Evolutionary conservation across 1,284 basidiomycete genomes (phyloP).

Genomic region (Apiotrichum porosum): DNA sequence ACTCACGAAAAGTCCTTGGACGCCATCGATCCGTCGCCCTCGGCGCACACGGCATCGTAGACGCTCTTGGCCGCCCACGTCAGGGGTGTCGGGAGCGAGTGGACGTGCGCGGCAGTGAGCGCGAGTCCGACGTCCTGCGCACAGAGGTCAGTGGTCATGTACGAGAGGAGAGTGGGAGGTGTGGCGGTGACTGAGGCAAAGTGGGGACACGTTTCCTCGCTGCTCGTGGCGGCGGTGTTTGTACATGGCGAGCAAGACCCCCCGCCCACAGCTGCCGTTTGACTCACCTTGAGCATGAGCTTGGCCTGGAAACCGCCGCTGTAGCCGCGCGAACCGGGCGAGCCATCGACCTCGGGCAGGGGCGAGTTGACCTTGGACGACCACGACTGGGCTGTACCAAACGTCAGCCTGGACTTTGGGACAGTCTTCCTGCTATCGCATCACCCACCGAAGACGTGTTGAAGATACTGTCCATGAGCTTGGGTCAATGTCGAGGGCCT

Average conservation of each 20-base stretch:
- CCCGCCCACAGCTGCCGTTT: no score
- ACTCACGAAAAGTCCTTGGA: constrained; percentile 41
- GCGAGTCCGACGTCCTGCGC: constrained; percentile 41
- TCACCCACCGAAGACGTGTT: constrained; percentile 42
- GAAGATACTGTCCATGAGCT: constrained; percentile 37
- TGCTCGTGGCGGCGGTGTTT: no score
- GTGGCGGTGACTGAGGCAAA: background rate
- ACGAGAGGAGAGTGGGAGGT: no score
- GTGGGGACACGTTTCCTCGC: no score
- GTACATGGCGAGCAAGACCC: no score
- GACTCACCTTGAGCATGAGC: constrained; percentile 44
- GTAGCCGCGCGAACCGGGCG: constrained; percentile 36
- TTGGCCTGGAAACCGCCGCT: constrained; percentile 39
- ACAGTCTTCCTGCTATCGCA: constrained; percentile 3
- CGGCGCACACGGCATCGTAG: constrained; percentile 37
- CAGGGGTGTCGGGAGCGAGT: constrained; percentile 37
- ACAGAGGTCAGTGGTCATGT: background rate
- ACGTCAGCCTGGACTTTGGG: no score
- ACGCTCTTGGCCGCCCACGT: constrained; percentile 41
- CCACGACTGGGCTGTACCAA: constrained; percentile 42
- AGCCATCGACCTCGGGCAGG: constrained; percentile 26
- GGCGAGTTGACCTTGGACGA: constrained; percentile 42
- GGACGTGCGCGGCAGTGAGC: constrained; percentile 31
- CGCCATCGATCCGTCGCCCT: constrained; percentile 31
- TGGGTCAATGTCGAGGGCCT: constrained; percentile 37